These are phyloP conservation scores for Cladophialophora immunda DNA, from an alignment of 2,329 filamentous ascomycete species.

Conservation along the genomic window DNA sequence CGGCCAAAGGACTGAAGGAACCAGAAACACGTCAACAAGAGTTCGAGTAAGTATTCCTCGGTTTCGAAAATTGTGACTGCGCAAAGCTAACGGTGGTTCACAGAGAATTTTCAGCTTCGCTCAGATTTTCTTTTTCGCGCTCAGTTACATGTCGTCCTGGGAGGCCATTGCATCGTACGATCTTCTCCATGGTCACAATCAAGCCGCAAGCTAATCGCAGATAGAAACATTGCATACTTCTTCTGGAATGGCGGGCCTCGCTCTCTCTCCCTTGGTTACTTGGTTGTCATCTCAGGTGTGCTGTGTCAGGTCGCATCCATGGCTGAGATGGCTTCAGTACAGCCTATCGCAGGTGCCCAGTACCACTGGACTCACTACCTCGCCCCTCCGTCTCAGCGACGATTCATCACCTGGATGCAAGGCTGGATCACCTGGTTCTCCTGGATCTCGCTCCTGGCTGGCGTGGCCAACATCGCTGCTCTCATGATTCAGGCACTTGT, in stretches of 20 bases:
- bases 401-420: conserved; percentile 48
- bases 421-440: conserved; percentile 55
- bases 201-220: neutral
- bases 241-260: conserved; percentile 48
- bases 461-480: conserved; percentile 45
- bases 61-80: neutral
- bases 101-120: conserved; percentile 43
- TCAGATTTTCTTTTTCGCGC: conserved; percentile 44
- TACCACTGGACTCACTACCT: conserved; percentile 53
- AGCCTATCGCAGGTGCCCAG: conserved; percentile 53
- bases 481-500: conserved; percentile 28
- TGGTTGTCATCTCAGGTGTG: conserved; percentile 24
- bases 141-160: conserved; percentile 44
- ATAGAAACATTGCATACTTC: conserved; percentile 35
- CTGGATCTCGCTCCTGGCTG: conserved; percentile 46
- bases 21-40: conserved; percentile 26
- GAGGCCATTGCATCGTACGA: conserved; percentile 41
- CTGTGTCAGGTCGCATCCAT: conserved; percentile 45
- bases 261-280: conserved; percentile 45
- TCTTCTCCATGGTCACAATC: neutral
- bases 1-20: conserved; percentile 25
- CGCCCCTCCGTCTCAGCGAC: conserved; percentile 43
- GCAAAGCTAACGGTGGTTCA: neutral
- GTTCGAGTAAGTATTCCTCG: conserved; percentile 24
- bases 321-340: conserved; percentile 52